Evolutionary conservation across 2,329 filamentous ascomycete species (phyloP), one percentile per base, ranked within the genome.

Genomic region (Cordyceps militaris): DNA sequence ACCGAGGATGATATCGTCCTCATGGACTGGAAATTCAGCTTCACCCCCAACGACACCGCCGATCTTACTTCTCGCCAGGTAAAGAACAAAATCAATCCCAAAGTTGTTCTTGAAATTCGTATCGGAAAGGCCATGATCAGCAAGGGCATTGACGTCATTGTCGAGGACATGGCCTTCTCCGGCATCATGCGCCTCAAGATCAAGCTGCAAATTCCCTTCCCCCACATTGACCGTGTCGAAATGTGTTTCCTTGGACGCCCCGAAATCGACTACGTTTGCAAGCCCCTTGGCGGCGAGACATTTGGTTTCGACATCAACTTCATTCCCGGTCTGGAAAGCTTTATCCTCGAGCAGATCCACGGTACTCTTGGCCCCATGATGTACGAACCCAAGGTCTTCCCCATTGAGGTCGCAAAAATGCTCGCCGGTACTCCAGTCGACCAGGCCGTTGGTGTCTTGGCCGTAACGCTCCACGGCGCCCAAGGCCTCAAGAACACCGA

Each of bases 1-100:
- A 90, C 89, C 1, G 91, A 97, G 65, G 92, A 97, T 62, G 94
- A 99, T 68, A 86, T 92, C 59, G 91, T 99, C 43, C 83, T 97
- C 67, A 99, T 99, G 94, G 94, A 99, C 71, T 99, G 94, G 94
- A 96, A 96, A 68, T 99, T 99, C 74, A 97, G 93, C 79, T 99
- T 99, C 76, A 97, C 90, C 0, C 94, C 94, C 34, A 97, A 94
- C 64, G 95, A 99, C 71, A 89, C 84, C 3, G 86, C 89, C 63
- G 94, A 99, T 71, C 84, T 99, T 81, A 99, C 94, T 2, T 79
- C 87, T 2, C 85, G 88, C 60, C 94, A 99, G 71, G 75, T 97
- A 67, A 93, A 89, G 78, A 91, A 92, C 78, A 97, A 96, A 78
- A 83, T 97, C 72, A 97, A 99, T 69, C 94, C 94, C 57, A 99